Evolutionary conservation across 371 early-diverging fungal species (phyloP), one percentile per base, ranked within the genome.

Genomic region (Chytridium lagenaria): DNA sequence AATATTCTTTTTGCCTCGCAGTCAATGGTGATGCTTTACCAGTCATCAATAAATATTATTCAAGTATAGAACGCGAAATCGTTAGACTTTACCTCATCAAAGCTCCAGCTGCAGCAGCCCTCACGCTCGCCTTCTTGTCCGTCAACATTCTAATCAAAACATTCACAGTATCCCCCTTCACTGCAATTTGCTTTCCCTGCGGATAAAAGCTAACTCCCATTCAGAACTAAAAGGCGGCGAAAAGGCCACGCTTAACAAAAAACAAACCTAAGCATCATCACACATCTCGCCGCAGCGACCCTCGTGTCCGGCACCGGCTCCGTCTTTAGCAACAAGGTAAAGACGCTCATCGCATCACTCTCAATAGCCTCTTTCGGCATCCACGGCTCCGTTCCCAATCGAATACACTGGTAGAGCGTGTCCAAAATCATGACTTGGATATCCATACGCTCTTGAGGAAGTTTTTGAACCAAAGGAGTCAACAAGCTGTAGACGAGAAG

Each of bases 241-340:
- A n/a, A n/a, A 19, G 34, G 28, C 37, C 19, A 2, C 36, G 10
- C 59, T 49, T 61, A 33, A 57, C n/a, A n/a, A n/a, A n/a, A n/a
- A n/a, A n/a, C n/a, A n/a, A 72, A 81, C 85, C 85, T 79, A 1
- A 85, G 70, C 72, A 73, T 76, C 84, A 86, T 84, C 28, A 84
- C 75, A 59, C 86, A 83, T 52, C 77, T 70, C 28, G 76, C 76
- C 15, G 80, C 79, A 16, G 78, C 83, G 1, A 82, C 83, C 57
- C 77, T 76, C 38, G 83, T 76, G n/a, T 80, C 82, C 44, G 75
- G 68, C 22, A 83, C 80, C 3, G 59, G n/a, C 22, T 78, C 80
- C 51, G 55, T 64, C 63, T 71, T 72, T 39, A 81, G 34, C 52
- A 86, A 44, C 23, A 66, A 52, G 26, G 84, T 80, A 36, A 84